Percentiles rank a stretch among this genome's conserved stretches.
Evolutionary conservation across 805 yeast genomes (phyloP).

Genomic region (Starmerella vitae): DNA sequence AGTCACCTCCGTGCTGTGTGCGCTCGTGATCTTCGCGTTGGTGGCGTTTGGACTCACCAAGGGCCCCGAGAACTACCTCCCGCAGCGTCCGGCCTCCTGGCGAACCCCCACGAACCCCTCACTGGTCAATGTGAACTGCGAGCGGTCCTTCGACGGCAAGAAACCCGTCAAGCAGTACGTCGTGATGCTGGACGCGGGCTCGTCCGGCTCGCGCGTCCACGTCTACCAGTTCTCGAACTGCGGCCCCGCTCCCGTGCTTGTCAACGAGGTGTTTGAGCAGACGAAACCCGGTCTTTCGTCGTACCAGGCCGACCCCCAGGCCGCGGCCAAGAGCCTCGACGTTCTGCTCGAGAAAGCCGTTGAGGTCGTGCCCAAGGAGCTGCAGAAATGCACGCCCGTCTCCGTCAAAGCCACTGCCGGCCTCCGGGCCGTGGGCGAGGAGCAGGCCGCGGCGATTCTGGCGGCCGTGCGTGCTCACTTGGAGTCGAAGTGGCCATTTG

Average conservation of each 20-base stretch:
- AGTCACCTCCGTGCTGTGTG: slow-evolving; percentile 2
- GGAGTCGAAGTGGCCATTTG: slow-evolving; percentile 74
- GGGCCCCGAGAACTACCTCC: slow-evolving; percentile 3
- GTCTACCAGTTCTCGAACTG: slow-evolving; percentile 86
- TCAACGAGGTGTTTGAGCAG: slow-evolving; percentile 76
- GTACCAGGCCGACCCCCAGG: slow-evolving; percentile 53
- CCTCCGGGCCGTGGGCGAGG: slow-evolving; percentile 68
- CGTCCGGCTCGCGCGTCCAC: slow-evolving; percentile 93
- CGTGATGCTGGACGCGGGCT: slow-evolving; percentile 95
- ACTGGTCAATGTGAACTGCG: slow-evolving; percentile 20
- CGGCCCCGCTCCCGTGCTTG: slow-evolving; percentile 63
- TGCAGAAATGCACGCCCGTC: slow-evolving; percentile 74
- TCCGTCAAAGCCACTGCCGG: slow-evolving; percentile 99
- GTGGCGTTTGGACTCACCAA: neutral
- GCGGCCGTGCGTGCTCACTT: slow-evolving; percentile 63
- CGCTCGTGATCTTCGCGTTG: slow-evolving; percentile 3
- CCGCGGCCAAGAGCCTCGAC: slow-evolving; percentile 85
- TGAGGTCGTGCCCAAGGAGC: slow-evolving; percentile 56
- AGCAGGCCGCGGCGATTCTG: slow-evolving; percentile 56
- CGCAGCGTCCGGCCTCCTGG: neutral
- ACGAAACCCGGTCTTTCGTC: slow-evolving; percentile 83
- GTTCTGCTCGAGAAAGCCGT: slow-evolving; percentile 66
- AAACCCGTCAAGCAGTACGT: slow-evolving; percentile 48
- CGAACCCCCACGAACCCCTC: neutral
- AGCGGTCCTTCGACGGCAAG: slow-evolving; percentile 29